phyloP scores from a whole-genome alignment of 495 filamentous ascomycete species.

The Lasiosphaeria hispida region DNA sequence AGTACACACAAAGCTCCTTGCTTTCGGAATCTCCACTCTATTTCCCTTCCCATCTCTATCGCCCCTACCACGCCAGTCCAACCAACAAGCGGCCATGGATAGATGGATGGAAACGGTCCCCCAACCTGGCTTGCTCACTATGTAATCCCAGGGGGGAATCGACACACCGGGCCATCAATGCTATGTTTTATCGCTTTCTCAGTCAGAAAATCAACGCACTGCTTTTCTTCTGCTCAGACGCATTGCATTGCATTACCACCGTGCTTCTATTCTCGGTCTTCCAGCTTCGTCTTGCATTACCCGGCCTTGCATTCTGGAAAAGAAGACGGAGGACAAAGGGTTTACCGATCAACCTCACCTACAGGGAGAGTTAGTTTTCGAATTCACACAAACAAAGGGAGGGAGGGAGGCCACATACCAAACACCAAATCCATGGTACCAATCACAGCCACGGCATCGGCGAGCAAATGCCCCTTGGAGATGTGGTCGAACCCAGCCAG shows the following conservation, averaged over 20 bases:
- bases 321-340: background rate
- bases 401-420: slow-evolving; percentile 35
- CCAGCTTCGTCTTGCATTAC: slow-evolving; percentile 10
- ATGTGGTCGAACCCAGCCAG: slow-evolving; percentile 92
- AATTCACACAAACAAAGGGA: slow-evolving; percentile 3
- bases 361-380: slow-evolving; percentile 13
- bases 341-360: slow-evolving; percentile 54
- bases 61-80: background rate
- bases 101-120: too few species aligned
- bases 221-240: too few species aligned
- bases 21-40: background rate
- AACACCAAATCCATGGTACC: slow-evolving; percentile 88
- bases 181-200: too few species aligned
- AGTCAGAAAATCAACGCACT: too few species aligned
- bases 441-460: slow-evolving; percentile 96
- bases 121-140: too few species aligned
- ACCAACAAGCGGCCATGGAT: background rate
- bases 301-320: background rate
- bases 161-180: too few species aligned
- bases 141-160: too few species aligned
- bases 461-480: slow-evolving; percentile 84
- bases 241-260: too few species aligned
- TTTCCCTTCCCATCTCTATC: background rate
- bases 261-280: background rate
- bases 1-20: slow-evolving; percentile 23